Evolutionary conservation across 148 eudicot genomes (phyloP).

Genomic region (Beta vulgaris): DNA sequence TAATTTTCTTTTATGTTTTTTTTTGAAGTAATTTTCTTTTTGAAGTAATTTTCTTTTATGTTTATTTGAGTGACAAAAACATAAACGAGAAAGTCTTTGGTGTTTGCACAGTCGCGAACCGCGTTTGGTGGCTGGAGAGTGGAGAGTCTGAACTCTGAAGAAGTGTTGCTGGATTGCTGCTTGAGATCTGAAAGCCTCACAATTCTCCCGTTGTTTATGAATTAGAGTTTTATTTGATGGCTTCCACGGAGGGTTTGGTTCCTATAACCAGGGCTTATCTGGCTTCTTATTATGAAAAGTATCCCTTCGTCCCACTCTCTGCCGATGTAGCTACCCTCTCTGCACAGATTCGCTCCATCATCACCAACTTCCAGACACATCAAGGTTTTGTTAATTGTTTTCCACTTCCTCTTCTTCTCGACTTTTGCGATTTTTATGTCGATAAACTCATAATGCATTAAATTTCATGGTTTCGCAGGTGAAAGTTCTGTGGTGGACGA

Average conservation of each 20-base stretch:
- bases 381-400: constrained; percentile 33
- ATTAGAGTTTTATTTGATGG: constrained; percentile 30
- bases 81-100: too few relatives aligned
- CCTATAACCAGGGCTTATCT: constrained; percentile 85
- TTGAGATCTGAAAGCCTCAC: neutral
- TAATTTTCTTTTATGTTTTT: too few relatives aligned
- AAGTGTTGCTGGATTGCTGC: neutral
- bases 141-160: too few relatives aligned
- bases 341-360: constrained; percentile 45
- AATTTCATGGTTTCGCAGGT: constrained; percentile 34
- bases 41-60: too few relatives aligned
- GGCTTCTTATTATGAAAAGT: constrained; percentile 76
- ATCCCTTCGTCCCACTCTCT: constrained; percentile 62
- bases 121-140: too few relatives aligned
- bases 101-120: too few relatives aligned
- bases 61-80: too few relatives aligned
- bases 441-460: neutral
- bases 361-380: constrained; percentile 38
- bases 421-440: neutral
- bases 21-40: too few relatives aligned
- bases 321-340: constrained; percentile 53
- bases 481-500: constrained; percentile 54
- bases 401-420: neutral
- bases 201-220: neutral
- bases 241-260: constrained; percentile 74